phyloP scores from a whole-genome alignment of 2,329 filamentous ascomycete genomes.

The Metarhizium album region DNA sequence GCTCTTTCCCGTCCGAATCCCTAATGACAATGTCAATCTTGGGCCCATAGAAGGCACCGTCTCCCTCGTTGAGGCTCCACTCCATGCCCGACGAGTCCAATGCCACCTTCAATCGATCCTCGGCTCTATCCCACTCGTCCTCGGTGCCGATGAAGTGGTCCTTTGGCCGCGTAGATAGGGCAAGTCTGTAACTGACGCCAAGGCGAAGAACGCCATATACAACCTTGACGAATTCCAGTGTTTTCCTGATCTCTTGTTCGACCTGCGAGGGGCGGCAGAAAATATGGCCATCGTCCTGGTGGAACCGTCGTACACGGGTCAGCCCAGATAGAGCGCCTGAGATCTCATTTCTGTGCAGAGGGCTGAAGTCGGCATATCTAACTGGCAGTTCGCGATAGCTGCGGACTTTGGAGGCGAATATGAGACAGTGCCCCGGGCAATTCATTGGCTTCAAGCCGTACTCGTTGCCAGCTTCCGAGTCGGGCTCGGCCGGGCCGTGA shows the following conservation, averaged over 20 bases:
- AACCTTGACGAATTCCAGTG: constrained; percentile 62
- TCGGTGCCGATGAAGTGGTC: constrained; percentile 67
- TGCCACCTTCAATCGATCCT: constrained; percentile 28
- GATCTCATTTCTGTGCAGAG: constrained; percentile 77
- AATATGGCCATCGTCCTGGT: constrained; percentile 86
- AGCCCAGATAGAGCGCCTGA: constrained; percentile 73
- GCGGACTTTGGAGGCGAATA: constrained; percentile 63
- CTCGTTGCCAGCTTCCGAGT: constrained; percentile 54
- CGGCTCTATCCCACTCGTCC: constrained; percentile 48
- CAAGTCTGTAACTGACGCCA: constrained; percentile 57
- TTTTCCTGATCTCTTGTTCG: constrained; percentile 59
- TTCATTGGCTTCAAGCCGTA: constrained; percentile 92
- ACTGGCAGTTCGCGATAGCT: constrained; percentile 75
- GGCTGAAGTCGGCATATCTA: constrained; percentile 78
- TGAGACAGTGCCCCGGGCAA: constrained; percentile 77
- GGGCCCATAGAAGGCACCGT: constrained; percentile 84
- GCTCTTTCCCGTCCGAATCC: constrained; percentile 73
- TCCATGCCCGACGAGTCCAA: constrained; percentile 56
- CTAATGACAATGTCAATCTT: constrained; percentile 82
- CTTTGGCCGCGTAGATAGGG: constrained; percentile 66
- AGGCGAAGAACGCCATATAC: constrained; percentile 62
- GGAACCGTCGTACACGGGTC: constrained; percentile 75
- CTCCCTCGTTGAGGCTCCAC: constrained; percentile 69
- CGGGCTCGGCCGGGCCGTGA: constrained; percentile 12
- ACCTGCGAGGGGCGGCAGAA: constrained; percentile 76